Percentiles rank a stretch among this genome's conserved stretches.
These are phyloP conservation scores for Fusarium tricinctum DNA, from an alignment of 2,329 filamentous ascomycete species.

Conservation along the genomic window DNA sequence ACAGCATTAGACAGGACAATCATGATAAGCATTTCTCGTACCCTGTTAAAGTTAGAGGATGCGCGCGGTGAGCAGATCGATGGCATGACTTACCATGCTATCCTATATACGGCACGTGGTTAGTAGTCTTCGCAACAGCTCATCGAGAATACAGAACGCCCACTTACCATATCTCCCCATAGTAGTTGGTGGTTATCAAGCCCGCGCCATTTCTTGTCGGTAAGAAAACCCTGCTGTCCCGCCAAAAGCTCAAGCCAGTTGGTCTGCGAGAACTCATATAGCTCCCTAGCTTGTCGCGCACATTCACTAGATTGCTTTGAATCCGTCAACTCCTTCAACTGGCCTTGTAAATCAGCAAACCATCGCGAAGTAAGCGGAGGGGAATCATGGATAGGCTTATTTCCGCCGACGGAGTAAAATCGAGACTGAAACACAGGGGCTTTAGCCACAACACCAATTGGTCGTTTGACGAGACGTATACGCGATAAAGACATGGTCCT, in stretches of 20 bases:
- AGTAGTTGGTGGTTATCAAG: conserved; percentile 32
- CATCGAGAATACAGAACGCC: accelerated
- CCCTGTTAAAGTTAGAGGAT: background rate
- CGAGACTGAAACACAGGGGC: background rate
- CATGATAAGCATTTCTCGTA: accelerated
- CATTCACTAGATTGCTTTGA: conserved; percentile 9
- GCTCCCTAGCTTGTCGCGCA: background rate
- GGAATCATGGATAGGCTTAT: background rate
- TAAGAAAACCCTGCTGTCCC: conserved; percentile 26
- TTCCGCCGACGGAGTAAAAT: background rate
- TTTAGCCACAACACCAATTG: background rate
- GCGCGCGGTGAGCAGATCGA: accelerated
- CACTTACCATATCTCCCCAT: conserved; percentile 39
- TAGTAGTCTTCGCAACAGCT: background rate
- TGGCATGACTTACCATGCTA: conserved; percentile 23
- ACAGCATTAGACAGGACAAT: background rate
- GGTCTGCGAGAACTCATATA: background rate
- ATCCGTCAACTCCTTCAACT: background rate
- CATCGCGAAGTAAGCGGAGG: conserved; percentile 20
- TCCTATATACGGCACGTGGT: background rate
- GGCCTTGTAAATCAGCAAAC: conserved; percentile 32
- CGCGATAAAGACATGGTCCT: background rate
- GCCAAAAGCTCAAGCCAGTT: conserved; percentile 32
- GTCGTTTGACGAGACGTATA: background rate
- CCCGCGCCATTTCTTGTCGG: conserved; percentile 28